A percentile compares a stretch with the other conserved stretches of the same genome.
Evolutionary conservation across 2,329 filamentous ascomycete species (phyloP).

Genomic region (Pseudogymnoascus sp.): DNA sequence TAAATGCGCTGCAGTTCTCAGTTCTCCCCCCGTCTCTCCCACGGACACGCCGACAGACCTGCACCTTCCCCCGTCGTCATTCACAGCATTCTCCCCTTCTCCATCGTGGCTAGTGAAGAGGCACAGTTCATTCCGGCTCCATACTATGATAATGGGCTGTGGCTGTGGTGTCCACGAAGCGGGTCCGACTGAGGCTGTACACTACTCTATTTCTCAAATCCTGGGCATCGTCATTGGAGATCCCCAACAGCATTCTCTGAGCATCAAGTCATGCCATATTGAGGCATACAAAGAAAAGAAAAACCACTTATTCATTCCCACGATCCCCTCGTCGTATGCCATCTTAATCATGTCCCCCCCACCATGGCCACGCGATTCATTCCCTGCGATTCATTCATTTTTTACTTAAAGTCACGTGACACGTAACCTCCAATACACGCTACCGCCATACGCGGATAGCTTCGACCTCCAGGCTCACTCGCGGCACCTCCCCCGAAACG

Average conservation of each 20-base stretch:
- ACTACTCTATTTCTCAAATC: neutral
- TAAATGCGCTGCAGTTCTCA: too few relatives aligned
- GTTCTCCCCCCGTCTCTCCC: neutral
- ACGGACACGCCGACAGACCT: neutral
- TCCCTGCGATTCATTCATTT: neutral
- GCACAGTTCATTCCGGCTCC: neutral
- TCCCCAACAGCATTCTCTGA: neutral
- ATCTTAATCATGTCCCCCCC: neutral
- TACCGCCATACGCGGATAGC: neutral
- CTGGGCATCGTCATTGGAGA: constrained; percentile 2
- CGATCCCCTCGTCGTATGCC: neutral
- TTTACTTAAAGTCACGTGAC: neutral
- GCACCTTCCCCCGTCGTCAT: neutral
- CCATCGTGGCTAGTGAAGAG: neutral
- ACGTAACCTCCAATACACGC: neutral
- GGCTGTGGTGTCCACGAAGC: neutral
- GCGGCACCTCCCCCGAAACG: neutral
- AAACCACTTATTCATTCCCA: neutral
- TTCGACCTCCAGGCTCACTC: neutral
- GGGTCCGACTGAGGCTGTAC: neutral
- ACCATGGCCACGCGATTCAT: neutral
- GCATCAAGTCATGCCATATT: neutral
- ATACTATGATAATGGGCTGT: neutral
- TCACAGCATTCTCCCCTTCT: neutral
- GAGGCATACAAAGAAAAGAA: neutral